Evolutionary conservation across 257 asterid species (phyloP).

Genomic region (Lavandula angustifolia): DNA sequence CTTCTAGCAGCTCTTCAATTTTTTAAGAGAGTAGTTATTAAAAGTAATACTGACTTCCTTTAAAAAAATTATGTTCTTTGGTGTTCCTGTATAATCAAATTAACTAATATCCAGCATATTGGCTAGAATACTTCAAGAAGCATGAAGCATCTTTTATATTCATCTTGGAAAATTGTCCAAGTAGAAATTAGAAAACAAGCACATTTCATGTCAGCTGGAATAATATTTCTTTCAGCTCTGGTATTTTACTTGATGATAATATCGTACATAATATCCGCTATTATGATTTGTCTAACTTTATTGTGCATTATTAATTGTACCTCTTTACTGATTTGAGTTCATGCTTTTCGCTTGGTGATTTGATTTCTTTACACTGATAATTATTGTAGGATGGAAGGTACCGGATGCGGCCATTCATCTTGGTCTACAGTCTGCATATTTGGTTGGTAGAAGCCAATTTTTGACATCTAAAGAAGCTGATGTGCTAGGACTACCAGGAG

Average conservation of each 20-base stretch:
- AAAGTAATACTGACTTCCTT: constrained; percentile 1
- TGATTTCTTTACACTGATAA: constrained; percentile 10
- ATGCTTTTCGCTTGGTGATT: constrained; percentile 12
- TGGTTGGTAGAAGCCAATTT: constrained; percentile 85
- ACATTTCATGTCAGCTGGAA: neutral
- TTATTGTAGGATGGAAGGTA: constrained; percentile 67
- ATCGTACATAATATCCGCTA: constrained; percentile 3
- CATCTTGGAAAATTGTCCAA: neutral
- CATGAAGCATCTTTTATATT: constrained; percentile 3
- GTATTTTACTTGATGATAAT: neutral
- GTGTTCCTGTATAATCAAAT: neutral
- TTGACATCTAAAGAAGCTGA: constrained; percentile 66
- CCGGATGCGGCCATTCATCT: constrained; percentile 65
- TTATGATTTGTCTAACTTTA: constrained; percentile 6
- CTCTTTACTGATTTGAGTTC: neutral
- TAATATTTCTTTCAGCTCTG: constrained; percentile 16
- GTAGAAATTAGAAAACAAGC: constrained; percentile 4
- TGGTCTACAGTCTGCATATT: constrained; percentile 70
- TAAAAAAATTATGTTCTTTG: neutral
- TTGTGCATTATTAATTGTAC: constrained; percentile 14
- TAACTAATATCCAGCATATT: neutral
- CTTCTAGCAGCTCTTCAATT: neutral
- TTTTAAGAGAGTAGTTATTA: neutral
- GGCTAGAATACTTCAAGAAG: neutral
- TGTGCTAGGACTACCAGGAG: constrained; percentile 63